phyloP scores from a whole-genome alignment of 1,139 yeast species.

The Wickerhamomyces sp. region DNA sequence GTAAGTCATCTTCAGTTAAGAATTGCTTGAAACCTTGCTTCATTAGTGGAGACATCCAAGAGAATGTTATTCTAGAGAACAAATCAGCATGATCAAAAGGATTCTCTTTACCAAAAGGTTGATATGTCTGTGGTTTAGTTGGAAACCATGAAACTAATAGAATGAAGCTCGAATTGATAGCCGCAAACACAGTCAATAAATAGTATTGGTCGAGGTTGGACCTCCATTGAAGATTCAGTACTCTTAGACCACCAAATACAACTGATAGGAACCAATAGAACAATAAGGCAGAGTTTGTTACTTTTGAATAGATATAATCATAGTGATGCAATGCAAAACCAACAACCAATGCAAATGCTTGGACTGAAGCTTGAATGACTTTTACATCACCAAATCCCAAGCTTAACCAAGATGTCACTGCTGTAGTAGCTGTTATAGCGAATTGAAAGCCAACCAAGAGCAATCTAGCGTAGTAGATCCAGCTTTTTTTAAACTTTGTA shows the following conservation, averaged over 20 bases:
- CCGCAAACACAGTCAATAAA: constrained; percentile 42
- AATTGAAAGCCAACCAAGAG: constrained; percentile 27
- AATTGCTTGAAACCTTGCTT: constrained; percentile 71
- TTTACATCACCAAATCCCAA: constrained; percentile 24
- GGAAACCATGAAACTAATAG: constrained; percentile 53
- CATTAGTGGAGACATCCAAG: constrained; percentile 94
- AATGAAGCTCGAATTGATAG: constrained; percentile 46
- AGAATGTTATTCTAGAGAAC: constrained; percentile 73
- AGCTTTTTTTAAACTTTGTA: constrained; percentile 35
- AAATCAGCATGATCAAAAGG: constrained; percentile 83
- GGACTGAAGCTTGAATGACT: constrained; percentile 25
- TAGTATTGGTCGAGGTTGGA: constrained; percentile 30
- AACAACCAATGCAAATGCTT: constrained; percentile 33
- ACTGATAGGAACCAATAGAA: constrained; percentile 70
- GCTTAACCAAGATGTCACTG: constrained; percentile 15
- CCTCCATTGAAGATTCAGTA: constrained; percentile 48
- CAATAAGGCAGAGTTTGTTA: constrained; percentile 67
- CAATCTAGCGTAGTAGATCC: constrained; percentile 31
- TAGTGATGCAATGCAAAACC: constrained; percentile 59
- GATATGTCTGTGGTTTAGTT: constrained; percentile 39
- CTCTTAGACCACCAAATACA: constrained; percentile 37
- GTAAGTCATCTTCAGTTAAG: constrained; percentile 74
- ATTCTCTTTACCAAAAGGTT: constrained; percentile 31
- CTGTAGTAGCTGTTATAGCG: constrained; percentile 23
- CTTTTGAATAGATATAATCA: constrained; percentile 61